Evolutionary conservation across 2,329 filamentous ascomycete genomes (phyloP).

Genomic region (Colletotrichum horii): DNA sequence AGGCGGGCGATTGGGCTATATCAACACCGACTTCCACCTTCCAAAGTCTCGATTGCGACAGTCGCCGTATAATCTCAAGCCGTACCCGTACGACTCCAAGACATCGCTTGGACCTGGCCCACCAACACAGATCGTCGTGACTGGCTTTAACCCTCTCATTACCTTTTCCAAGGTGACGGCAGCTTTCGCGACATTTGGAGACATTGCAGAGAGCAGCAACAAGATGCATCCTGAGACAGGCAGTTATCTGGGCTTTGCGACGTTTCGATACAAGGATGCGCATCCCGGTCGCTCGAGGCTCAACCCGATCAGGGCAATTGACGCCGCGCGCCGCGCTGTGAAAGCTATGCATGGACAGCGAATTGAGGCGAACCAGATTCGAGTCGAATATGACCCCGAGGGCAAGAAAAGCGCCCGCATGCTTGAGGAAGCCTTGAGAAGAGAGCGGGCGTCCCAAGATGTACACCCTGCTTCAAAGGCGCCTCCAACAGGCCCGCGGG

Average conservation of each 20-base stretch:
- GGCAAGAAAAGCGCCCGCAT: slow-evolving; percentile 81
- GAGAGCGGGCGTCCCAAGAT: slow-evolving; percentile 56
- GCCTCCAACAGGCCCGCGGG: slow-evolving; percentile 42
- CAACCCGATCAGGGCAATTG: slow-evolving; percentile 69
- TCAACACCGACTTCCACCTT: slow-evolving; percentile 72
- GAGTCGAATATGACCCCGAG: slow-evolving; percentile 88
- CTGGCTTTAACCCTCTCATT: slow-evolving; percentile 92
- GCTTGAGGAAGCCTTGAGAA: slow-evolving; percentile 75
- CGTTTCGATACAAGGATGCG: slow-evolving; percentile 84
- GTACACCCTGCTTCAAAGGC: slow-evolving; percentile 31
- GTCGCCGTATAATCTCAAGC: slow-evolving; percentile 79
- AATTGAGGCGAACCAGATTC: slow-evolving; percentile 78
- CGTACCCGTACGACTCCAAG: slow-evolving; percentile 80
- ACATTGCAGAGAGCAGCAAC: slow-evolving; percentile 90
- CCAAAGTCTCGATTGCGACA: slow-evolving; percentile 74
- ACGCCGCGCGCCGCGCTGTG: slow-evolving; percentile 82
- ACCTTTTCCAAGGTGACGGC: slow-evolving; percentile 78
- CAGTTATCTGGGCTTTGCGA: slow-evolving; percentile 91
- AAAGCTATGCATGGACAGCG: slow-evolving; percentile 78
- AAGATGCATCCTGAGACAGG: slow-evolving; percentile 95
- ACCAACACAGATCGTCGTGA: slow-evolving; percentile 88
- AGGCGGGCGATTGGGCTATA: slow-evolving; percentile 69
- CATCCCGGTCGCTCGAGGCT: slow-evolving; percentile 58
- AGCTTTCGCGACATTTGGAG: slow-evolving; percentile 81
- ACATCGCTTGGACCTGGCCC: slow-evolving; percentile 89